phyloP scores from a whole-genome alignment of 306 rosid genomes.

The Glycine soja region DNA sequence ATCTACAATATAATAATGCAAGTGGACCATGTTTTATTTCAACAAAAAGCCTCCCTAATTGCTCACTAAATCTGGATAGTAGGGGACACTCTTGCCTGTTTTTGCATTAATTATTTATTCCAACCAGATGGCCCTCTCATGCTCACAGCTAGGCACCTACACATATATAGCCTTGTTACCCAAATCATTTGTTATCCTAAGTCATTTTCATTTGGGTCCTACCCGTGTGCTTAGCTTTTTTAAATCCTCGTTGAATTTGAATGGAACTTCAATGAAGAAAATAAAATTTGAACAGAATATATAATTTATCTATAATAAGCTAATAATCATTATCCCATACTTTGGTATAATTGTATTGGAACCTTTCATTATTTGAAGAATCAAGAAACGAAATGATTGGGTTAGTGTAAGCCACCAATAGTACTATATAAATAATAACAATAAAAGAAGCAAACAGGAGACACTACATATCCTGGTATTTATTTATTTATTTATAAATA shows the following conservation, averaged over 20 bases:
- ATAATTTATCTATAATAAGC: neutral
- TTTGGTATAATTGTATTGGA: constrained; percentile 30
- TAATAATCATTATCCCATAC: constrained; percentile 31
- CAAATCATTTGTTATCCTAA: constrained; percentile 7
- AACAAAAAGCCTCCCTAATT: constrained; percentile 42
- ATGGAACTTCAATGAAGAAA: neutral
- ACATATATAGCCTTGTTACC: constrained; percentile 8
- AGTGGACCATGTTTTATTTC: constrained; percentile 60
- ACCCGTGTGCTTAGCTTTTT: neutral
- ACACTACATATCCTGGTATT: neutral
- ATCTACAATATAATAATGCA: constrained; percentile 34
- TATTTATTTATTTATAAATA: neutral
- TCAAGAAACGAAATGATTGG: constrained; percentile 43
- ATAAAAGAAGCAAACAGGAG: neutral
- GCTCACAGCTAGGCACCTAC: constrained; percentile 18
- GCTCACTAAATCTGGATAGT: constrained; percentile 30
- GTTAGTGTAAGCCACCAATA: constrained; percentile 28
- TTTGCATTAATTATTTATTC: constrained; percentile 33
- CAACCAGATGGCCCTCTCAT: constrained; percentile 32
- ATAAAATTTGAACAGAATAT: neutral
- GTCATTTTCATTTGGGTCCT: constrained; percentile 8
- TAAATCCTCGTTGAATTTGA: constrained; percentile 1
- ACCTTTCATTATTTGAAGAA: constrained; percentile 53
- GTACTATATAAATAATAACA: neutral
- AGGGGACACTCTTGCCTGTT: constrained; percentile 52